A percentile compares a stretch with the other conserved stretches of the same genome.
phyloP scores from a whole-genome alignment of 2,329 filamentous ascomycete genomes.

The Ascosphaera pollenicola region DNA sequence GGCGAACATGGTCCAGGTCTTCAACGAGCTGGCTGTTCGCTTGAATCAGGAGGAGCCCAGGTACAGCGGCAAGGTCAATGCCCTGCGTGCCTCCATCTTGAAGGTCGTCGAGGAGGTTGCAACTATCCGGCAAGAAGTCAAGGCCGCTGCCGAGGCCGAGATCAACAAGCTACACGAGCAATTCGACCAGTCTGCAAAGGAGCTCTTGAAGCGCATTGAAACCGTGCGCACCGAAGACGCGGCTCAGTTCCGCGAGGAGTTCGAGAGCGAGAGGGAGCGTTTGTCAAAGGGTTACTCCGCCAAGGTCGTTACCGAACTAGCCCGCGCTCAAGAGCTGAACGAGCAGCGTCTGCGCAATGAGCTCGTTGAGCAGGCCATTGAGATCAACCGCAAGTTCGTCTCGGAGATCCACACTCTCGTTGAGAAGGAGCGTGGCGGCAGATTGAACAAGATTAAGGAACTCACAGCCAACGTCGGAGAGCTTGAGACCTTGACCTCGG shows the following conservation, averaged over 20 bases:
- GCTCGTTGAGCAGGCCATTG: constrained; percentile 74
- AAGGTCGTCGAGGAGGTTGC: constrained; percentile 62
- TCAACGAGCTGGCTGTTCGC: not conserved
- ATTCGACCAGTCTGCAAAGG: constrained; percentile 69
- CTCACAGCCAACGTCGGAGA: constrained; percentile 57
- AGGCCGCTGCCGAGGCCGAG: constrained; percentile 51
- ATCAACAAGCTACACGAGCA: constrained; percentile 49
- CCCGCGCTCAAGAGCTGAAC: constrained; percentile 56
- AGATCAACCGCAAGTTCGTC: constrained; percentile 67
- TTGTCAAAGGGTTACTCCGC: constrained; percentile 58
- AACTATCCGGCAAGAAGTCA: constrained; percentile 44
- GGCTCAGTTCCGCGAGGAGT: constrained; percentile 64
- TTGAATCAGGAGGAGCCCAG: not conserved
- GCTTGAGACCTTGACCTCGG: constrained; percentile 65
- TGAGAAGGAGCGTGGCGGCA: constrained; percentile 68
- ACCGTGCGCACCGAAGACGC: constrained; percentile 63
- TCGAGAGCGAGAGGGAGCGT: constrained; percentile 65
- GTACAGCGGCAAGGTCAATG: not conserved
- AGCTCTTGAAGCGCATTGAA: constrained; percentile 77
- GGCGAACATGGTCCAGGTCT: not conserved
- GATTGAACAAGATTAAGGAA: constrained; percentile 66
- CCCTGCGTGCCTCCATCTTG: constrained; percentile 23
- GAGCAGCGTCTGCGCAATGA: constrained; percentile 68
- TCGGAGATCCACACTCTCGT: constrained; percentile 59
- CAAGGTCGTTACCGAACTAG: constrained; percentile 55